phyloP scores from a whole-genome alignment of 768 basidiomycete species.

The Calocybe gangraenosa region DNA sequence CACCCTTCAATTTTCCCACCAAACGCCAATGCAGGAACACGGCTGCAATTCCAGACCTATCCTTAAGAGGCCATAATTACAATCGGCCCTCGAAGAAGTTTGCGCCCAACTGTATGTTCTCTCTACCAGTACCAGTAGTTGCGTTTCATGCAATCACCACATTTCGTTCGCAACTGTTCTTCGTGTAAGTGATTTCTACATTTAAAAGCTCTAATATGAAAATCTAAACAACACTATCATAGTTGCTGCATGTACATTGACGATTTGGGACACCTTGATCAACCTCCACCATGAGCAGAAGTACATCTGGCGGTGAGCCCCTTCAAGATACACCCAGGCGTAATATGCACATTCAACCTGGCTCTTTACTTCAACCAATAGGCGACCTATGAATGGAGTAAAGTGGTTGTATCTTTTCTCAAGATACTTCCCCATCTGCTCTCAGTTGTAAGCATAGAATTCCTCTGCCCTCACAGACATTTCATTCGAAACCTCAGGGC shows the following conservation, averaged over 20 bases:
- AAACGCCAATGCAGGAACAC: no score
- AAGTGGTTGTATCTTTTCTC: constrained; percentile 13
- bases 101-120: no score
- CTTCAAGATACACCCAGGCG: no score
- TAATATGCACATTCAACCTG: no score
- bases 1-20: no score
- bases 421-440: constrained; percentile 8
- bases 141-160: constrained; percentile 1
- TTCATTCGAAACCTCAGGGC: constrained; percentile 2
- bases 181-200: constrained; percentile 1
- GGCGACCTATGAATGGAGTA: neutral
- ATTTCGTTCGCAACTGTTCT: constrained; percentile 9
- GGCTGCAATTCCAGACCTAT: no score
- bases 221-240: neutral
- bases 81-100: no score
- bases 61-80: no score
- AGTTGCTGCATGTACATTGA: constrained; percentile 11
- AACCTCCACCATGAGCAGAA: constrained; percentile 7
- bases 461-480: neutral
- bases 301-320: constrained; percentile 12
- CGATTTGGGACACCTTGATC: constrained; percentile 10
- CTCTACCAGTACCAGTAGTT: neutral
- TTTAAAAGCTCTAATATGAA: no score
- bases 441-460: constrained; percentile 3
- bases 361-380: neutral